These are phyloP conservation scores for Trichoderma arundinaceum DNA, from an alignment of 2,329 filamentous ascomycete species.

Conservation along the genomic window DNA sequence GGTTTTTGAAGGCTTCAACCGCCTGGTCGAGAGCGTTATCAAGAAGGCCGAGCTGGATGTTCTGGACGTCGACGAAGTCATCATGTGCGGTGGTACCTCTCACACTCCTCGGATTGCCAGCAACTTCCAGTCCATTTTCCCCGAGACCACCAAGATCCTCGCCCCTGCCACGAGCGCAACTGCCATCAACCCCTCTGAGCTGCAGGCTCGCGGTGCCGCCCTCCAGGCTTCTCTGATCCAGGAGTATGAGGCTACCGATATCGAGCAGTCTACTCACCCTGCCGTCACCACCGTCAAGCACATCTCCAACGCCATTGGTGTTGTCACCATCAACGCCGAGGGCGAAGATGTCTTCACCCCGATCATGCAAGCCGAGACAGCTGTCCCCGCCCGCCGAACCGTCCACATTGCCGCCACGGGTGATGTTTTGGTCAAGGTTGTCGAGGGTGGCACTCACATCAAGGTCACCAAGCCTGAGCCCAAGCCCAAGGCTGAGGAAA, in stretches of 20 bases:
- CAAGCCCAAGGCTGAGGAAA: slow-evolving; percentile 73
- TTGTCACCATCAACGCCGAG: slow-evolving; percentile 68
- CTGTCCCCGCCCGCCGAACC: slow-evolving; percentile 84
- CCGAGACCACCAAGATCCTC: slow-evolving; percentile 75
- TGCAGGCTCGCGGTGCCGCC: slow-evolving; percentile 85
- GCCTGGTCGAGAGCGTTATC: slow-evolving; percentile 80
- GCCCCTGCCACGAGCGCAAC: slow-evolving; percentile 78
- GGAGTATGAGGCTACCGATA: slow-evolving; percentile 91
- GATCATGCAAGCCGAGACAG: slow-evolving; percentile 84
- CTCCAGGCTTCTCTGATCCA: slow-evolving; percentile 94
- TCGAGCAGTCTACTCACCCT: slow-evolving; percentile 94
- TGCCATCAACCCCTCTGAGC: slow-evolving; percentile 92
- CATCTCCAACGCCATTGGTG: slow-evolving; percentile 84
- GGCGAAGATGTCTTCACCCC: slow-evolving; percentile 76
- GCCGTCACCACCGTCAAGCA: slow-evolving; percentile 94
- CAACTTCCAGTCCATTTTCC: slow-evolving; percentile 81
- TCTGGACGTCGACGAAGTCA: slow-evolving; percentile 91
- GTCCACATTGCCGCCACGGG: slow-evolving; percentile 80
- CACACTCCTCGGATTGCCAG: slow-evolving; percentile 92
- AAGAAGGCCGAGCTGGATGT: slow-evolving; percentile 93
- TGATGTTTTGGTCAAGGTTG: slow-evolving; percentile 85
- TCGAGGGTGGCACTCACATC: slow-evolving; percentile 88
- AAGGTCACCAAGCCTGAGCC: slow-evolving; percentile 89
- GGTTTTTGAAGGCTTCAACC: slow-evolving; percentile 86
- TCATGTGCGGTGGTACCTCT: slow-evolving; percentile 88